These are phyloP conservation scores for Hypoxylon sp. DNA, from an alignment of 2,329 filamentous ascomycete genomes.

Conservation along the genomic window DNA sequence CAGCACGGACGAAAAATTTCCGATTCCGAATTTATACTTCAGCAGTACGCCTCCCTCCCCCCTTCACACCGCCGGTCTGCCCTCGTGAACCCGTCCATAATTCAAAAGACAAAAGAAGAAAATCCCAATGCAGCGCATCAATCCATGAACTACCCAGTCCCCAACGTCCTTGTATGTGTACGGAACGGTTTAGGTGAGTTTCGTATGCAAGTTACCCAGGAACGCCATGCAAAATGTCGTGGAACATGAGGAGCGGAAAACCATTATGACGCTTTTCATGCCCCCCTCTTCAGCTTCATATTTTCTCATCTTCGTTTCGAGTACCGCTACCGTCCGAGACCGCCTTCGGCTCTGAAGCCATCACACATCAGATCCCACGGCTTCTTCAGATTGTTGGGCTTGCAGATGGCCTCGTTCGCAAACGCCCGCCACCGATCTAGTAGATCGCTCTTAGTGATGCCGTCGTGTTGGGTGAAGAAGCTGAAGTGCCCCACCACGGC, in stretches of 20 bases:
- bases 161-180: constrained; percentile 2
- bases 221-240: constrained; percentile 38
- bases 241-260: constrained; percentile 29
- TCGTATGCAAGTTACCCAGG: constrained; percentile 38
- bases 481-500: constrained; percentile 69
- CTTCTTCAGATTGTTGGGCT: constrained; percentile 39
- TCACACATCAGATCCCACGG: constrained; percentile 43
- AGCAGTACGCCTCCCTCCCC: background rate
- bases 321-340: constrained; percentile 29
- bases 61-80: background rate
- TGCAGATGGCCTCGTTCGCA: constrained; percentile 67
- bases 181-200: constrained; percentile 1
- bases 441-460: constrained; percentile 67
- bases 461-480: constrained; percentile 60
- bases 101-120: background rate
- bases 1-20: background rate
- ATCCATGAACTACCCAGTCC: constrained; percentile 6
- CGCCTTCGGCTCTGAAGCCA: constrained; percentile 31
- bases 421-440: constrained; percentile 67
- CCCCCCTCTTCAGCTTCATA: background rate
- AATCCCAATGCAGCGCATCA: constrained; percentile 13
- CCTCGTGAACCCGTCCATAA: background rate
- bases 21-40: background rate
- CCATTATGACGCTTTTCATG: constrained; percentile 2
- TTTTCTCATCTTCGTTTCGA: background rate